Evolutionary conservation across 768 basidiomycete genomes (phyloP), one percentile per base, ranked within the genome.

Genomic region (Fistulinella prunicolor): DNA sequence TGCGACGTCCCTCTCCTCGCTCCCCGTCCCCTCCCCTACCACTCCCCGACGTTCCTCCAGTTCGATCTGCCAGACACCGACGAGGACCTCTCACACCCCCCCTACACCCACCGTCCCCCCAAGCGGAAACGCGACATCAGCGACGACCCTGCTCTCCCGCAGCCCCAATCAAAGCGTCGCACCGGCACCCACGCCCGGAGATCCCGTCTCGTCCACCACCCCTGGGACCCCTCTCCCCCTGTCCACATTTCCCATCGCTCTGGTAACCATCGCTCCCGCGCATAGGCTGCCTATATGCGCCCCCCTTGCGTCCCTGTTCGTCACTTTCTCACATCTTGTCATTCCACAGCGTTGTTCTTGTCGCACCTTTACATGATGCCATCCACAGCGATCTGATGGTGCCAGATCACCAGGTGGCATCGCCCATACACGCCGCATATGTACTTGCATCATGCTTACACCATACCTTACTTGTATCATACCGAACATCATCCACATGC

Each of bases 1-100:
- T 84, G 81, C 70, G 77, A 82, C 51, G 80, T 81, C 2, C 84
- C 84, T n/a, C 72, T 86, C 46, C 68, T 85, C 51, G 83, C 82
- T 0, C 84, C 85, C 12, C 78, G 78, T 21, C 84, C 84, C 0
- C 77, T 85, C 30, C 85, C 84, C 2, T 85, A 81, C 65, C 81
- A 83, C 46, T 82, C 82, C 9, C 84, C 84, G 22, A 79, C 77
- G 0, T 84, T 85, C 62, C 78, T 86, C 46, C 80, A 83, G 45
- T 85, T 82, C 61, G 80, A 82, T 47, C 69, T 79, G 20, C 85
- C 85, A 0, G 83, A 84, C 67, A 68, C 79, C 8, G 82, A 84
- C 66, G 80, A 84, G 59, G 83, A 86, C 60, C 76, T 85, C 35
- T 85, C 85, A 0, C 79, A 79, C 53, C 81, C 85, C 7, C 85